Evolutionary conservation across 768 basidiomycete genomes (phyloP).

Genomic region (Rhodosporidiobolus sp.): DNA sequence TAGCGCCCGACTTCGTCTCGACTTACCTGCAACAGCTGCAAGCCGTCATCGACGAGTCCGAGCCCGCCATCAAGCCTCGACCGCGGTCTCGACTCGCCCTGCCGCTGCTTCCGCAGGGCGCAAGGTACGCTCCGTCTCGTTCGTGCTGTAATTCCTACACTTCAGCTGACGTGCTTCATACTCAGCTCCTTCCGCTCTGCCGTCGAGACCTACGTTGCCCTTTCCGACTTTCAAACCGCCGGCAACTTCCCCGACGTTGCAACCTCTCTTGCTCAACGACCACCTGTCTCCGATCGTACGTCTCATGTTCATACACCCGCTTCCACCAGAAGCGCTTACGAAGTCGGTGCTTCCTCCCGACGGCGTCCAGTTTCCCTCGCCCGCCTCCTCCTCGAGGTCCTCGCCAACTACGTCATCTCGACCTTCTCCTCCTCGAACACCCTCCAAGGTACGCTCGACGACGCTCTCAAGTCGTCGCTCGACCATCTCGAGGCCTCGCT

Average conservation of each 20-base stretch:
- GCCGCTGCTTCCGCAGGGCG: background rate
- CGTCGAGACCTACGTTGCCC: background rate
- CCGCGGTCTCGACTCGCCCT: background rate
- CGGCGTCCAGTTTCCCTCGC: constrained; percentile 13
- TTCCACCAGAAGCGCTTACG: too few species aligned
- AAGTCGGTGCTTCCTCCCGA: too few species aligned
- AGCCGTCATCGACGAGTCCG: background rate
- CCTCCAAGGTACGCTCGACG: constrained; percentile 1
- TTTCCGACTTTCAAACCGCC: background rate
- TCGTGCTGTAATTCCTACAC: background rate
- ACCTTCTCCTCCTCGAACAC: background rate
- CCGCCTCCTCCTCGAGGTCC: constrained; percentile 29
- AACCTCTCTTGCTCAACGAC: constrained; percentile 7
- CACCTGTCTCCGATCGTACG: constrained; percentile 17
- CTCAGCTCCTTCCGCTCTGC: constrained; percentile 10
- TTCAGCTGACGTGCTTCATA: too few species aligned
- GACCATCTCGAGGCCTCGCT: background rate
- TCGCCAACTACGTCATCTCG: constrained; percentile 10
- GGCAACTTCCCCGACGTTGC: constrained; percentile 17
- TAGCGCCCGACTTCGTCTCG: background rate
- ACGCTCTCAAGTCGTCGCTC: background rate
- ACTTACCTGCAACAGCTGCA: background rate
- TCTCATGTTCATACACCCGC: too few species aligned
- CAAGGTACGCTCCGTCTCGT: background rate
- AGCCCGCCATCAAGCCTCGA: background rate